phyloP scores from a whole-genome alignment of 2,329 filamentous ascomycete genomes.

The Myriosclerotinia curreyana region DNA sequence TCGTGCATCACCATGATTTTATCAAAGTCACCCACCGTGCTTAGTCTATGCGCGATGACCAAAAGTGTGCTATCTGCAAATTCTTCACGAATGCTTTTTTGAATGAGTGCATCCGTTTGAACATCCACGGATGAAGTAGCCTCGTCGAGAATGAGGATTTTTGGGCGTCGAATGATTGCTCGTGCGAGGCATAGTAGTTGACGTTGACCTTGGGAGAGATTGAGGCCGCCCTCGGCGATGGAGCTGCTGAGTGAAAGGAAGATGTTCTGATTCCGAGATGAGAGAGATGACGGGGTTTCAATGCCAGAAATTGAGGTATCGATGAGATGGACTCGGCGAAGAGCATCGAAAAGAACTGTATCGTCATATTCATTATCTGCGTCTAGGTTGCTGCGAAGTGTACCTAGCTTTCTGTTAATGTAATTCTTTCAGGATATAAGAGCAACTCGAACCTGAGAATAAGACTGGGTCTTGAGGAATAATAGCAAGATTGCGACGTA shows the following conservation, averaged over 20 bases:
- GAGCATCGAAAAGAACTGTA: constrained; percentile 71
- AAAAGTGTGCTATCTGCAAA: constrained; percentile 65
- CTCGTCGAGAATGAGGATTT: constrained; percentile 94
- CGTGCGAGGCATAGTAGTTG: constrained; percentile 80
- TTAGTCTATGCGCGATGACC: constrained; percentile 71
- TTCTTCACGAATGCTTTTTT: constrained; percentile 69
- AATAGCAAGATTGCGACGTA: constrained; percentile 36
- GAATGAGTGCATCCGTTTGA: constrained; percentile 68
- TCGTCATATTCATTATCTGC: constrained; percentile 29
- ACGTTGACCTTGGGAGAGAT: constrained; percentile 68
- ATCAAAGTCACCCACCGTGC: constrained; percentile 74
- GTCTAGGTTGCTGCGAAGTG: constrained; percentile 27
- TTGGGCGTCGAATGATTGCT: constrained; percentile 77
- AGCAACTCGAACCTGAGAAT: constrained; percentile 57
- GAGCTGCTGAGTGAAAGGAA: constrained; percentile 52
- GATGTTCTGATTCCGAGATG: constrained; percentile 25
- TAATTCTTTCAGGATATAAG: constrained; percentile 54
- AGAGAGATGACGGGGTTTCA: constrained; percentile 15
- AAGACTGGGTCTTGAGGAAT: constrained; percentile 66
- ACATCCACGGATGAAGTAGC: constrained; percentile 76
- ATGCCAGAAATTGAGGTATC: constrained; percentile 8
- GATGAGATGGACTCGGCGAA: constrained; percentile 84
- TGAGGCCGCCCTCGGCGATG: constrained; percentile 63
- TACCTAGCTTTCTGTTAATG: constrained; percentile 49
- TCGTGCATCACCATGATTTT: constrained; percentile 67